Conservation (phyloP, 495 filamentous ascomycete genomes). For the Xylaria longipes region DNA sequence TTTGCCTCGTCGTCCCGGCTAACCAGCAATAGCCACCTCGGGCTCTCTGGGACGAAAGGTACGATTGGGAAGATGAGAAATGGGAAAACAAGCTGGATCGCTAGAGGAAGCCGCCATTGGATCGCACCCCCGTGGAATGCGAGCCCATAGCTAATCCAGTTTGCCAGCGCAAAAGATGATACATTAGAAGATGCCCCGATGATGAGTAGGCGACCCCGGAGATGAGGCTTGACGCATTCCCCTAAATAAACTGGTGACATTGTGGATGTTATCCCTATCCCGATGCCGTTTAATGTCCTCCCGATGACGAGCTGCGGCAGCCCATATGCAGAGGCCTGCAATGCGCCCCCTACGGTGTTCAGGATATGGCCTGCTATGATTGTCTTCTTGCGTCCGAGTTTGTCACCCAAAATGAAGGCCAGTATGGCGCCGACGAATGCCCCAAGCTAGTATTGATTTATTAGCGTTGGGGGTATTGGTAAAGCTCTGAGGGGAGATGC, state of each 20-base stretch:
- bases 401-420: conserved; percentile 45
- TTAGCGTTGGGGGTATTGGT: conserved; percentile 32
- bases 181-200: conserved; percentile 36
- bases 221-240: conserved; percentile 58
- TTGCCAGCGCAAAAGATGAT: conserved; percentile 39
- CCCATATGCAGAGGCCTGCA: conserved; percentile 40
- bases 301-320: conserved; percentile 67
- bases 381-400: conserved; percentile 60
- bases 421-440: conserved; percentile 47
- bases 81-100: conserved; percentile 55
- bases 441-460: conserved; percentile 37
- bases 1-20: conserved; percentile 40
- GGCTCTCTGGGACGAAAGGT: conserved; percentile 46
- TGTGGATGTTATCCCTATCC: conserved; percentile 66
- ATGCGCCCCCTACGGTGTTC: conserved; percentile 59
- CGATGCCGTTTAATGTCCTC: conserved; percentile 69
- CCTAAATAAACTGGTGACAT: conserved; percentile 66
- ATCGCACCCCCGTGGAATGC: conserved; percentile 42
- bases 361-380: conserved; percentile 65
- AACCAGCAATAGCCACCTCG: conserved; percentile 41
- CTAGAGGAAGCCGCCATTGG: conserved; percentile 60
- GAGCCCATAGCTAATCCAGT: conserved; percentile 50
- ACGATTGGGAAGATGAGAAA: conserved; percentile 46
- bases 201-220: conserved; percentile 52
- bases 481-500: conserved; percentile 3